Base-by-base conservation (phyloP, 2,329 filamentous ascomycete species). In the Diaporthe destruens region DNA sequence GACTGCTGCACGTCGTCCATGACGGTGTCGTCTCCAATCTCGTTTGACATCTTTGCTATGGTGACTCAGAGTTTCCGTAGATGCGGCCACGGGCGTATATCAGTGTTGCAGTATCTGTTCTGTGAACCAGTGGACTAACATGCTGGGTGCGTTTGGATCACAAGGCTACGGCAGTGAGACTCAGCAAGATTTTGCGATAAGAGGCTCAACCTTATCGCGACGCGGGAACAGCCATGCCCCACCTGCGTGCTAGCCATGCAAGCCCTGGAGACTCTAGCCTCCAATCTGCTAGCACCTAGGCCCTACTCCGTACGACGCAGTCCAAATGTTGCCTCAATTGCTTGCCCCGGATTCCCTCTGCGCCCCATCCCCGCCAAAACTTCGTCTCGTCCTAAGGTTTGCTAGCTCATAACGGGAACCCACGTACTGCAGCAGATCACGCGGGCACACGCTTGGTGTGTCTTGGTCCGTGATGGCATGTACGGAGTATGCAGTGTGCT, bases 1-100 rank as follows among this genome's bases (percentile, higher is more conserved):
- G 80, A 82, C 16, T 79, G 77, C 25, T 81, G 81, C 74, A 77
- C 84, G 77, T 87, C 85, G 68, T 86, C 81, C 85, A 87, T 87
- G 75, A 76, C 74, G 34, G 78, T 76, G 59, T 81, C 81, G 36
- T 76, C 77, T 63, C 36, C 73, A 54, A 71, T 68, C n/a, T 63
- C 69, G 47, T 74, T 77, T 20, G 74, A 73, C 47, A 74, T 74
- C 11, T 68, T 74, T 55, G 3, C 54, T 53, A 29, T 54, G 42
- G 16, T 18, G 36, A 25, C 8, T 23, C 47, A 61, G 34, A 14
- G 1, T 61, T 29, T 25, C 29, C 14, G 36, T 49, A 36, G 32
- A 23, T 61, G 34, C 12, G 47, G 29, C 20, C 61, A 66, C 44
- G 14, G 32, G n/a, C 20, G 29, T 25, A 29, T 39, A 25, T 66